Evolutionary conservation across 2,329 filamentous ascomycete species (phyloP).

Genomic region (Beauveria sp.): DNA sequence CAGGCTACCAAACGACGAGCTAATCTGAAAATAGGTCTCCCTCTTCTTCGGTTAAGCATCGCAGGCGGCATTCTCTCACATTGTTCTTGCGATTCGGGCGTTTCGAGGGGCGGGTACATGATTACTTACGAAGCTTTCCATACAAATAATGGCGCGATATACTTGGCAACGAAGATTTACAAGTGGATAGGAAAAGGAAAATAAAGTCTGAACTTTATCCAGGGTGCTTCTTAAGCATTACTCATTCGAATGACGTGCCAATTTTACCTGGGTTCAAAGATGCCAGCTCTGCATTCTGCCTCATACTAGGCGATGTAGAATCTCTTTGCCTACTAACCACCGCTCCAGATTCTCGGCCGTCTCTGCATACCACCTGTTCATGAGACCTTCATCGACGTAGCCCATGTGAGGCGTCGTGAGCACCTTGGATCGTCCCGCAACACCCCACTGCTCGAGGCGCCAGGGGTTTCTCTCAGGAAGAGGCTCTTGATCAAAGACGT

Average conservation of each 20-base stretch:
- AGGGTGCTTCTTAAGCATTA: background rate
- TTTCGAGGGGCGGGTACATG: conserved; percentile 8
- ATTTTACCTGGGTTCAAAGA: background rate
- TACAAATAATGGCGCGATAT: conserved; percentile 7
- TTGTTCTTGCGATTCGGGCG: conserved; percentile 5
- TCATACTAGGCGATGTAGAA: conserved; percentile 14
- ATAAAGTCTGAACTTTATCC: background rate
- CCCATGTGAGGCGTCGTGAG: conserved; percentile 67
- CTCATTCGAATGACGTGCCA: background rate
- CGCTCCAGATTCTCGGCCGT: conserved; percentile 54
- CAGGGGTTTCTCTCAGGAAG: conserved; percentile 58
- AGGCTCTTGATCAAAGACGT: conserved; percentile 69
- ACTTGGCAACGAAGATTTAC: background rate
- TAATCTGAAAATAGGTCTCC: conserved; percentile 22
- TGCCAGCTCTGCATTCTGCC: background rate
- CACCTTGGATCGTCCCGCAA: conserved; percentile 50
- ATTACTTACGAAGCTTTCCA: conserved; percentile 9
- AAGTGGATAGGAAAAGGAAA: background rate
- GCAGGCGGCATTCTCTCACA: conserved; percentile 2
- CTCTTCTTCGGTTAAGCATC: conserved; percentile 31
- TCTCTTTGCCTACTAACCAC: conserved; percentile 29
- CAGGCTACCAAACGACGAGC: background rate
- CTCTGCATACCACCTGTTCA: conserved; percentile 61
- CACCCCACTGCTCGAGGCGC: conserved; percentile 57
- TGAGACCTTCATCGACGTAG: conserved; percentile 59